Conservation (phyloP, 192 early-diverging fungal species). For the Chytriomyces sp. region DNA sequence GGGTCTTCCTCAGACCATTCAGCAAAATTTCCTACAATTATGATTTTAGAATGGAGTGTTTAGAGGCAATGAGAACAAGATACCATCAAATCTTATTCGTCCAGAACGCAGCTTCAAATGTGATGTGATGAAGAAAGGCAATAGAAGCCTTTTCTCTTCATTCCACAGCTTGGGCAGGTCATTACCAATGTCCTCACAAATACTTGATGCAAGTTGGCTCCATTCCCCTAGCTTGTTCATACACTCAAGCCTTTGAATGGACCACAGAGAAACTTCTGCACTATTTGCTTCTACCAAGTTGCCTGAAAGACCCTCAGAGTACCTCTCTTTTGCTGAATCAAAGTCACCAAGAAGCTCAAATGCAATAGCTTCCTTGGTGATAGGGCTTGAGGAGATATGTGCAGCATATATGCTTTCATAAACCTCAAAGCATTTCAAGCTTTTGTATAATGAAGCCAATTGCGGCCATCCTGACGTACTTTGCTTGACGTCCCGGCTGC, state of each 20-base stretch:
- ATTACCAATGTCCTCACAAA: conserved; percentile 56
- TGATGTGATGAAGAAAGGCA: conserved; percentile 59
- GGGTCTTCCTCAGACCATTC: conserved; percentile 52
- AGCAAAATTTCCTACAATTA: conserved; percentile 33
- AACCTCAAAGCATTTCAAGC: conserved; percentile 63
- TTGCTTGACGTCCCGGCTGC: not conserved
- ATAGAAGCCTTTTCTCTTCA: conserved; percentile 48
- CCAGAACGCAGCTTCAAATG: conserved; percentile 54
- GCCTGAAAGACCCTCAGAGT: conserved; percentile 13
- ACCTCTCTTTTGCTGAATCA: conserved; percentile 46
- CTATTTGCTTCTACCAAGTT: conserved; percentile 1
- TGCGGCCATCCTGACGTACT: conserved; percentile 57
- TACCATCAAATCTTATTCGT: conserved; percentile 33
- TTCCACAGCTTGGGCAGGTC: conserved; percentile 55
- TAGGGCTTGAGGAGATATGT: conserved; percentile 50
- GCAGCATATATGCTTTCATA: conserved; percentile 66
- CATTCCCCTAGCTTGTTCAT: conserved; percentile 65
- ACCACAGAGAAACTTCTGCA: conserved; percentile 26
- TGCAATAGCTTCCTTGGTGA: conserved; percentile 62
- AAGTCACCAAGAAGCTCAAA: conserved; percentile 64
- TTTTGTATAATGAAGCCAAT: conserved; percentile 64
- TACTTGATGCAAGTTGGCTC: conserved; percentile 57
- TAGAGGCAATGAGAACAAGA: not conserved
- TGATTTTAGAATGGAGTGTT: not conserved
- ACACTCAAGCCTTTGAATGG: conserved; percentile 49